These are phyloP conservation scores for Neofusicoccum sp. DNA, from an alignment of 2,329 filamentous ascomycete species.

Conservation along the genomic window DNA sequence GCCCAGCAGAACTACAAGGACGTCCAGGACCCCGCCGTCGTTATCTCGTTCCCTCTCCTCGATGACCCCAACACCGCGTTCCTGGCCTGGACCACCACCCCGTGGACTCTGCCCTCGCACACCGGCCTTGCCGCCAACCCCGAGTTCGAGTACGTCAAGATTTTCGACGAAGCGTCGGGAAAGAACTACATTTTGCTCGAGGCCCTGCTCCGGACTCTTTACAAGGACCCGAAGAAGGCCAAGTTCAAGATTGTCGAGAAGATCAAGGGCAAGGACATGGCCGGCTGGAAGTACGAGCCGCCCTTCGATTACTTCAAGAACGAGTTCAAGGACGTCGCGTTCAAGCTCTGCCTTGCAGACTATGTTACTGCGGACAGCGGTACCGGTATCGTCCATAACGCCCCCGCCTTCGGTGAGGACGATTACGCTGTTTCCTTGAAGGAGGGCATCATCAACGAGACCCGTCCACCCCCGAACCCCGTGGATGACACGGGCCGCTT, in stretches of 20 bases:
- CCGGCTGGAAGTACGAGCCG: slow-evolving; percentile 85
- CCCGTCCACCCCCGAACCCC: slow-evolving; percentile 80
- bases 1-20: slow-evolving; percentile 94
- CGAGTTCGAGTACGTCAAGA: slow-evolving; percentile 83
- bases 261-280: slow-evolving; percentile 78
- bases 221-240: slow-evolving; percentile 94
- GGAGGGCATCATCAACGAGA: slow-evolving; percentile 72
- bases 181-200: slow-evolving; percentile 86
- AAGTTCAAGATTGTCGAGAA: slow-evolving; percentile 82
- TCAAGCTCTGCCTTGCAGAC: slow-evolving; percentile 75
- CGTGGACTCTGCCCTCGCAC: slow-evolving; percentile 82
- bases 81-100: slow-evolving; percentile 87
- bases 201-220: slow-evolving; percentile 74
- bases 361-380: slow-evolving; percentile 90
- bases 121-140: slow-evolving; percentile 74
- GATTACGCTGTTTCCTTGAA: slow-evolving; percentile 84
- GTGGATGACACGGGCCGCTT: slow-evolving; percentile 83
- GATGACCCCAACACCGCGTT: slow-evolving; percentile 73
- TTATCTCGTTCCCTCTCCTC: slow-evolving; percentile 81
- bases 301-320: slow-evolving; percentile 88
- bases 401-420: slow-evolving; percentile 91
- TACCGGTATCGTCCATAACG: slow-evolving; percentile 91
- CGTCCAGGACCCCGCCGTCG: slow-evolving; percentile 84
- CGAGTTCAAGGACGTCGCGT: slow-evolving; percentile 80
- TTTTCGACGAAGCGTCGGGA: slow-evolving; percentile 75